Evolutionary conservation across 345 rosid genomes (phyloP), one percentile per base, ranked within the genome.

Genomic region (Litchi chinensis): DNA sequence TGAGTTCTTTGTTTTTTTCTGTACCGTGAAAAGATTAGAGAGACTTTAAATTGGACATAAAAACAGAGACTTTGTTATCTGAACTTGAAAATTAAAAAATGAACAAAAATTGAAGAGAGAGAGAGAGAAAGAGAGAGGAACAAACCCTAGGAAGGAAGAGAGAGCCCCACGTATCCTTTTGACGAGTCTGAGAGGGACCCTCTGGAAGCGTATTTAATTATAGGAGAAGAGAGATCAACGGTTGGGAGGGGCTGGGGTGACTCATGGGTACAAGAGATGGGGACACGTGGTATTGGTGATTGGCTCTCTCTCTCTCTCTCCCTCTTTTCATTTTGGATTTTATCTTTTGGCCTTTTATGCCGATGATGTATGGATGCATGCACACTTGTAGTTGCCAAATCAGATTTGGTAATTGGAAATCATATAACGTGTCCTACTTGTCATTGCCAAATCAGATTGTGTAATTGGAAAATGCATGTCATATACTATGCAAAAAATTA

Each of bases 171-270:
- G 73, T 80, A 74, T 82, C 77, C 76, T 72, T 66, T 12, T 62
- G 79, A 21, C 68, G 75, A 69, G 73, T 81, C 78, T 85, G 28
- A 26, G 81, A 52, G 86, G 86, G 84, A 3, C 83, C 89, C 85
- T 21, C 77, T 46, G 10, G 28, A 19, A 43, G 69, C 56, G 8
- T 12, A 74, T 81, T 73, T 77, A 77, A 79, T 70, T 78, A 73
- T 26, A 52, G 77, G 22, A 8, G 70, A 41, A 68, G 62, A 69
- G 16, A 64, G 50, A 79, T 84, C 76, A 68, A 85, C 84, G 86
- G 88, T 62, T 68, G 41, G 66, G 46, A 68, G 32, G 10, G n/a
- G 10, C 66, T 41, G 10, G 1, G 39, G 6, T 3, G 12, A 22
- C 8, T 5, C 52, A 37, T 5, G 21, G 37, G 41, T 0, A 0